A percentile compares a stretch with the other conserved stretches of the same genome.
These are phyloP conservation scores for Amauroascus niger DNA, from an alignment of 2,329 filamentous ascomycete genomes.

Conservation along the genomic window DNA sequence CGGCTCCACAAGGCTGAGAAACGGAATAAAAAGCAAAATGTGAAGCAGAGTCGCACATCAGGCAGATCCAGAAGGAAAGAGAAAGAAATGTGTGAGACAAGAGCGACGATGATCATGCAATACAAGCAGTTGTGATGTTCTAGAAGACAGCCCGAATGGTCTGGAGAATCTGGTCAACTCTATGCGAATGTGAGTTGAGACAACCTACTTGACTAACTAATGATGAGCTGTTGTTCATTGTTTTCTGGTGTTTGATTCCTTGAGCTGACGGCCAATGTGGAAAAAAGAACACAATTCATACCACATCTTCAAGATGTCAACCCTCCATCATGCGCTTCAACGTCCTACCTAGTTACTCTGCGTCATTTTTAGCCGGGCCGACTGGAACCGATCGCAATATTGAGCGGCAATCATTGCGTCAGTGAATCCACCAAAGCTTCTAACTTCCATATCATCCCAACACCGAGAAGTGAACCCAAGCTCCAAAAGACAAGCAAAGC, in stretches of 20 bases:
- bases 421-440: not conserved
- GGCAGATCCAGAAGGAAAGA: not conserved
- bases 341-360: not conserved
- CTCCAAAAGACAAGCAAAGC: too few species aligned
- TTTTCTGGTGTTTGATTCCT: not conserved
- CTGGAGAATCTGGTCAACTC: not conserved
- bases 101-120: not conserved
- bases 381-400: not conserved
- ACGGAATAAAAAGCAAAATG: constrained; percentile 1
- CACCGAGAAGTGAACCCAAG: not conserved
- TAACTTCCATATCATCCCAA: not conserved
- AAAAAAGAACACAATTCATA: not conserved
- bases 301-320: not conserved
- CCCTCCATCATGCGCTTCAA: constrained; percentile 4
- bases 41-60: not conserved
- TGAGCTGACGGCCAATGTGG: not conserved
- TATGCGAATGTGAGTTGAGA: not conserved
- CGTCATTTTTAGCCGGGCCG: not conserved
- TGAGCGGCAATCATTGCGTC: not conserved
- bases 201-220: too few species aligned
- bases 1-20: constrained; percentile 6
- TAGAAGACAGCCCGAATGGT: not conserved
- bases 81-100: not conserved
- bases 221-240: too few species aligned
- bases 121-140: not conserved